phyloP scores from a whole-genome alignment of 2,329 filamentous ascomycete species.

The Aspergillus hiratsukae region DNA sequence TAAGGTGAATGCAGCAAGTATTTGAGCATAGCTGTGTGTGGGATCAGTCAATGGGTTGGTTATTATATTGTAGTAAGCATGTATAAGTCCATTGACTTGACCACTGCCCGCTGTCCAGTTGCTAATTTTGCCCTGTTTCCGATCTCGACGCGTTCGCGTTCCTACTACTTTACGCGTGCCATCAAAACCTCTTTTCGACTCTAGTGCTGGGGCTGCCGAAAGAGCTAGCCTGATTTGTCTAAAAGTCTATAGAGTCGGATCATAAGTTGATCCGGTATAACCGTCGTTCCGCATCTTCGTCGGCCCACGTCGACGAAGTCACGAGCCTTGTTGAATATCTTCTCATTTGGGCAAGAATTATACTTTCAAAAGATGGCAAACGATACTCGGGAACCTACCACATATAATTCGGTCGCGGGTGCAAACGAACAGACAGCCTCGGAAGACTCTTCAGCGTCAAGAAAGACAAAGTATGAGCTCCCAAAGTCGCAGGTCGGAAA shows the following conservation, averaged over 20 bases:
- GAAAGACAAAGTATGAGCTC: slow-evolving; percentile 39
- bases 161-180: slow-evolving; percentile 28
- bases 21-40: slow-evolving; percentile 10
- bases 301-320: neutral
- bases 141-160: slow-evolving; percentile 33
- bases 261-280: neutral
- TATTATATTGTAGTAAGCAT: slow-evolving; percentile 4
- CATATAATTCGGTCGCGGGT: slow-evolving; percentile 7
- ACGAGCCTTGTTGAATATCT: slow-evolving; percentile 3
- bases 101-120: slow-evolving; percentile 11
- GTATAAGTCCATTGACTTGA: slow-evolving; percentile 8
- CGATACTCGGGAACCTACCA: slow-evolving; percentile 30
- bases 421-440: slow-evolving; percentile 15
- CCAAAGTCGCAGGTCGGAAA: slow-evolving; percentile 45
- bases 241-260: neutral
- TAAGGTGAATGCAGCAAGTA: slow-evolving; percentile 4
- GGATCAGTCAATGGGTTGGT: neutral
- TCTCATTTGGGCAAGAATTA: slow-evolving; percentile 1
- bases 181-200: slow-evolving; percentile 9
- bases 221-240: slow-evolving; percentile 15
- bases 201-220: slow-evolving; percentile 12
- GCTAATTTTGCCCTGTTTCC: slow-evolving; percentile 12
- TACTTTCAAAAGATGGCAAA: slow-evolving; percentile 33
- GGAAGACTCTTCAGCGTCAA: slow-evolving; percentile 16
- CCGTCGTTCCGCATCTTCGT: neutral